phyloP scores from a whole-genome alignment of 176 grass and related monocot species.

The Raddia distichophylla region DNA sequence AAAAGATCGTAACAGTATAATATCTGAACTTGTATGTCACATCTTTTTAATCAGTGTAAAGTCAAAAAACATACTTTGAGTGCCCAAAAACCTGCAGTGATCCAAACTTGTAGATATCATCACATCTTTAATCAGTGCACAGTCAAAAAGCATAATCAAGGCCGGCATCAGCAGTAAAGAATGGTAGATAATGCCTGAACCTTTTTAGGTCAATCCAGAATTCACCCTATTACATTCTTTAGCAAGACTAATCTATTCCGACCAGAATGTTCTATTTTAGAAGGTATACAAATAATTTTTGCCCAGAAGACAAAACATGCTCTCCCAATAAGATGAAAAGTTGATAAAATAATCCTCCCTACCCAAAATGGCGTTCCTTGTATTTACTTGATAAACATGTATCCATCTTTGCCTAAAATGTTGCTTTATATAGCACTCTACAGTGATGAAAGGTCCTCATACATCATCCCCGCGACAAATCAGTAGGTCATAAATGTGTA shows the following conservation, averaged over 20 bases:
- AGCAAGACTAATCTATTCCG: constrained; percentile 4
- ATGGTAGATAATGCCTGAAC: neutral
- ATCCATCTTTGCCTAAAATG: neutral
- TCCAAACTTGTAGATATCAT: neutral
- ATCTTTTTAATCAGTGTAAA: constrained; percentile 13
- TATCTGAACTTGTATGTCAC: neutral
- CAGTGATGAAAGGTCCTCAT: neutral
- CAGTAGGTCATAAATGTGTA: neutral
- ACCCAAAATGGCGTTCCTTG: neutral
- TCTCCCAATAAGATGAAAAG: neutral
- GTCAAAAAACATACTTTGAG: constrained; percentile 1
- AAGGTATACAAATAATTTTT: neutral
- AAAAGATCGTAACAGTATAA: neutral
- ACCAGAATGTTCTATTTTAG: neutral
- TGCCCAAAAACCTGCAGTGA: neutral
- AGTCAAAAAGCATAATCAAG: constrained; percentile 24
- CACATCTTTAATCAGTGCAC: constrained; percentile 13
- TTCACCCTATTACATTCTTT: neutral
- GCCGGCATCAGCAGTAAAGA: neutral
- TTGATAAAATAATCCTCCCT: neutral
- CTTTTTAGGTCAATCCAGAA: neutral
- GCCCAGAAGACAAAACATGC: neutral
- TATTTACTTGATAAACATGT: neutral
- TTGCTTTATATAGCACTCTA: neutral
- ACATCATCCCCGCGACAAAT: neutral